These are phyloP conservation scores for Pichia gijzeniarum DNA, from an alignment of 805 yeast species.

Conservation along the genomic window DNA sequence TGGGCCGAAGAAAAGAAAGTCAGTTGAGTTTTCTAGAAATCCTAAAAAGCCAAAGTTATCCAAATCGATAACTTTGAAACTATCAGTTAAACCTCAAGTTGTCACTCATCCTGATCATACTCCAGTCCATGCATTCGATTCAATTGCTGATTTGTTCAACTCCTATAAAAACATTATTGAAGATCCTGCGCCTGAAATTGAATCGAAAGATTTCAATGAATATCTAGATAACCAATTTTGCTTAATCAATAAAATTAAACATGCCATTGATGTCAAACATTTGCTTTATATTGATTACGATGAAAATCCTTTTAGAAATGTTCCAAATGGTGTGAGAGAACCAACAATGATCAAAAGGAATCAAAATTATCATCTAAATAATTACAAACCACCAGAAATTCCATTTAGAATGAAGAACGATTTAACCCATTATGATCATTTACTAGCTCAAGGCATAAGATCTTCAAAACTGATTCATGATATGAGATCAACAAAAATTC, in stretches of 20 bases:
- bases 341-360: constrained; percentile 34
- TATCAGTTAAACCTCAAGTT: constrained; percentile 38
- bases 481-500: constrained; percentile 53
- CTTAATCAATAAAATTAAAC: constrained; percentile 37
- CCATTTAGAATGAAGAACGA: constrained; percentile 35
- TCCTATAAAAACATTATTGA: constrained; percentile 58
- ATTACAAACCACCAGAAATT: constrained; percentile 32
- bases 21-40: not conserved
- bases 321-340: constrained; percentile 36
- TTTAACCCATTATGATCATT: constrained; percentile 61
- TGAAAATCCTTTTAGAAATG: constrained; percentile 39
- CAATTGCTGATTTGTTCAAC: constrained; percentile 39
- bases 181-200: constrained; percentile 38
- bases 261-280: constrained; percentile 37
- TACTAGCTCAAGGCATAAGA: constrained; percentile 67
- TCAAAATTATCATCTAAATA: constrained; percentile 24
- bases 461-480: constrained; percentile 67
- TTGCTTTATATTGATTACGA: constrained; percentile 40
- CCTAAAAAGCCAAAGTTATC: not conserved
- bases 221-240: constrained; percentile 47
- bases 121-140: constrained; percentile 37
- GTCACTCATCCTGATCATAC: constrained; percentile 58
- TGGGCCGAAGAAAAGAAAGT: not conserved
- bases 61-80: constrained; percentile 22
- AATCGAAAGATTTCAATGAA: constrained; percentile 53